These are phyloP conservation scores for Tuber borchii DNA, from an alignment of 495 filamentous ascomycete genomes.

Conservation along the genomic window DNA sequence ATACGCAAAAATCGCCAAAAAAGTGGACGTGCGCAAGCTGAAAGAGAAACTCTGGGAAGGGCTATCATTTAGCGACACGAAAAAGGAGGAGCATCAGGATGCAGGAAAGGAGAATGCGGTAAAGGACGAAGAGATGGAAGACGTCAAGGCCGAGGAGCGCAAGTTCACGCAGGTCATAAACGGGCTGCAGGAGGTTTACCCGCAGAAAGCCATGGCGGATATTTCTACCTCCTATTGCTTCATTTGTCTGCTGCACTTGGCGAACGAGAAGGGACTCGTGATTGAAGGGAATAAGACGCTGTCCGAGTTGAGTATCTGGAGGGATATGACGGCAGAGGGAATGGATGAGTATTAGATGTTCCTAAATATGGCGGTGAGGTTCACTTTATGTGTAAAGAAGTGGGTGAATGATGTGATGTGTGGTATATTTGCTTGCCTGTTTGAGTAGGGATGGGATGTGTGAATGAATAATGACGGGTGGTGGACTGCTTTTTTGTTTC, in stretches of 20 bases:
- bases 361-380: neutral
- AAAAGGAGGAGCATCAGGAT: neutral
- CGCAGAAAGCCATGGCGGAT: slow-evolving; percentile 73
- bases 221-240: slow-evolving; percentile 97
- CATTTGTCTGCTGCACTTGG: slow-evolving; percentile 90
- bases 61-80: slow-evolving; percentile 57
- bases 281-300: slow-evolving; percentile 55
- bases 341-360: slow-evolving; percentile 41
- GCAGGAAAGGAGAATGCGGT: neutral
- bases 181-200: slow-evolving; percentile 75
- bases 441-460: neutral
- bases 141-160: slow-evolving; percentile 37
- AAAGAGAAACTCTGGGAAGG: slow-evolving; percentile 96
- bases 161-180: slow-evolving; percentile 91
- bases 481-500: neutral
- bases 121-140: slow-evolving; percentile 9
- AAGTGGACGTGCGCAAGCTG: slow-evolving; percentile 90
- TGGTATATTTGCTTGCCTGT: neutral
- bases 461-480: neutral
- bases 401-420: neutral
- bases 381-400: neutral
- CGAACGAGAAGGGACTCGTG: slow-evolving; percentile 91
- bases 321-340: slow-evolving; percentile 52
- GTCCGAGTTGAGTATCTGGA: slow-evolving; percentile 53
- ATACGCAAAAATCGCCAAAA: slow-evolving; percentile 93